Base-by-base conservation (phyloP, 495 filamentous ascomycete genomes). In the Xylaria venustula region DNA sequence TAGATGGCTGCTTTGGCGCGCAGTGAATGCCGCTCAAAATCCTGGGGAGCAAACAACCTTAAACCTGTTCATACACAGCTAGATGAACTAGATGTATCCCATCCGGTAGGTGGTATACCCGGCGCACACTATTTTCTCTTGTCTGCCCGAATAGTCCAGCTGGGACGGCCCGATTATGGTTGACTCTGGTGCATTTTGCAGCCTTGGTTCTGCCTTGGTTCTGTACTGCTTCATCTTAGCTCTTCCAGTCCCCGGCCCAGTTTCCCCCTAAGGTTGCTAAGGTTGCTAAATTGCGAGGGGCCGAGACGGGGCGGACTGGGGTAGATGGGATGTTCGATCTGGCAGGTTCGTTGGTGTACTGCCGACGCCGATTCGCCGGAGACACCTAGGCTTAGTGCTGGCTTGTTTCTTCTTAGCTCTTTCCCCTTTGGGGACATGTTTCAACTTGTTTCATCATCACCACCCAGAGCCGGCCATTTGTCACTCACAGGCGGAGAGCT, bases 211-310 rank as follows among this genome's bases (percentile, higher is more conserved):
- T 34, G 30, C 30, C 11, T 34, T 34, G 30, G 30, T n/a, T n/a
- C n/a, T n/a, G n/a, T n/a, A n/a, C n/a, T n/a, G n/a, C 30, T 34
- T 5, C 30, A 34, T 34, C 30, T 5, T 34, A 5, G 7, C 14
- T 3, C 7, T 40, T 3, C 37, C 19, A 11, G 6, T 40, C 32
- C 26, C 22, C 26, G 15, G 19, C 15, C 32, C n/a, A 32, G 15
- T 19, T 49, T 3, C 25, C 25, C 23, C 14, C 20, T 15, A 32
- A 54, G 52, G 30, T 55, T 14, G 53, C 48, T 58, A 19, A n/a
- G n/a, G n/a, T n/a, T n/a, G n/a, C n/a, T n/a, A n/a, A n/a, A 58
- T 58, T 58, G 54, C 54, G 54, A 58, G 54, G 54, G 49, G 54
- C 26, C 15, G 12, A n/a, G 8, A 48, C 15, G 53, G 53, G 36